Evolutionary conservation across 352 stramenopile genomes (phyloP), one percentile per base, ranked within the genome.

Genomic region (Globisporangium mamillatum): DNA sequence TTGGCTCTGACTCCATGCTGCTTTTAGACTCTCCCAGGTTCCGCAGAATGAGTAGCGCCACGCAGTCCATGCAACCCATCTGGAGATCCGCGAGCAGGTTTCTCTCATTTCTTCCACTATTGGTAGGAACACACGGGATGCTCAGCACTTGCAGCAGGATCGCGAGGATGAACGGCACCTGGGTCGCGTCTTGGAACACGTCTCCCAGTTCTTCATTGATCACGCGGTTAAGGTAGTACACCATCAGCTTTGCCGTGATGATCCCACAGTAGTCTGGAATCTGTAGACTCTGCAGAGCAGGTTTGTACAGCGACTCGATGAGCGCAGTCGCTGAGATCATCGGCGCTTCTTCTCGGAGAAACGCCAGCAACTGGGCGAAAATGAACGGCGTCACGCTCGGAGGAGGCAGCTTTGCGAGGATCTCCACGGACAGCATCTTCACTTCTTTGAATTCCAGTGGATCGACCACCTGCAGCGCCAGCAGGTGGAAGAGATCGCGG

Each of bases 381-480:
- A 77, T 74, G 52, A 81, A 76, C 3, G 81, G 80, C 16, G 84
- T 53, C 32, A 91, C 73, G 2, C 56, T 44, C 6, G 52, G 44
- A 1, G 67, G 44, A 34, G 71, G 67, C 6, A 89, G 73, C 53
- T 90, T 89, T 3, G 78, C 76, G 29, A 92, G 63, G 8, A 83
- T 70, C 50, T 93, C 85, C 5, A 77, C 74, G 7, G 78, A 68
- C 0, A 93, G 63, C 81, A 93, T 87, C 64, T 92, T 93, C 52
- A 93, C 75, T 58, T 93, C 85, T 65, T 93, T 93, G 63, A 85
- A 93, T 71, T 93, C 85, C 54, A 93, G 68, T 6, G 83, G 80
- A 59, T 91, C 78, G 20, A 88, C 66, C 2, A 84, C 53, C 32
- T 83, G 77, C 4, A 79, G 71, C 14, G 73, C 74, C 32, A 80